Evolutionary conservation across 305 asterid genomes (phyloP), one percentile per base, ranked within the genome.

Genomic region (Plantago coronopus): DNA sequence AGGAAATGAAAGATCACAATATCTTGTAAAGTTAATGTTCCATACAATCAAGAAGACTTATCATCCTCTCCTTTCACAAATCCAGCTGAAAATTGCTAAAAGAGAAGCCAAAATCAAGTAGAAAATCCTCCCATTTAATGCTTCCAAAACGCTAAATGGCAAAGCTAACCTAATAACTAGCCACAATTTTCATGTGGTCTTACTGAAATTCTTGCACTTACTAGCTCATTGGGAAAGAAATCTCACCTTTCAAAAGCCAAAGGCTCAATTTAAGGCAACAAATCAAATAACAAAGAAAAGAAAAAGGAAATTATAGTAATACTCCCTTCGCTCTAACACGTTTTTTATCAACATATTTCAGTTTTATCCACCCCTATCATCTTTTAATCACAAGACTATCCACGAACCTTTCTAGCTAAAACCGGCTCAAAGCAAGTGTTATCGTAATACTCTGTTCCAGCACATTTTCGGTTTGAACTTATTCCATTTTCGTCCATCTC

Each of bases 261-360:
- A 49, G 69, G 59, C 59, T 59, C 72, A 69, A 63, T 63, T 72
- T 75, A 63, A 69, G 76, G 72, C 56, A 72, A 60, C n/a, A 29
- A 16, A 63, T 65, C 62, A 71, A n/a, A n/a, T n/a, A n/a, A n/a
- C n/a, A n/a, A n/a, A n/a, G n/a, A n/a, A n/a, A n/a, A n/a, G n/a
- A n/a, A n/a, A n/a, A n/a, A n/a, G n/a, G n/a, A n/a, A n/a, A n/a
- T n/a, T n/a, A n/a, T n/a, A n/a, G n/a, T n/a, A n/a, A n/a, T n/a
- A n/a, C n/a, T n/a, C n/a, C n/a, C n/a, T n/a, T n/a, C n/a, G n/a
- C n/a, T n/a, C n/a, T n/a, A n/a, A n/a, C n/a, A n/a, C n/a, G n/a
- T n/a, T n/a, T n/a, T n/a, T n/a, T n/a, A n/a, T n/a, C n/a, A n/a
- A n/a, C n/a, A n/a, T n/a, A n/a, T n/a, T n/a, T n/a, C n/a, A n/a